Evolutionary conservation across 768 basidiomycete genomes (phyloP), one percentile per base, ranked within the genome.

Genomic region (Thelephora ganbajun): DNA sequence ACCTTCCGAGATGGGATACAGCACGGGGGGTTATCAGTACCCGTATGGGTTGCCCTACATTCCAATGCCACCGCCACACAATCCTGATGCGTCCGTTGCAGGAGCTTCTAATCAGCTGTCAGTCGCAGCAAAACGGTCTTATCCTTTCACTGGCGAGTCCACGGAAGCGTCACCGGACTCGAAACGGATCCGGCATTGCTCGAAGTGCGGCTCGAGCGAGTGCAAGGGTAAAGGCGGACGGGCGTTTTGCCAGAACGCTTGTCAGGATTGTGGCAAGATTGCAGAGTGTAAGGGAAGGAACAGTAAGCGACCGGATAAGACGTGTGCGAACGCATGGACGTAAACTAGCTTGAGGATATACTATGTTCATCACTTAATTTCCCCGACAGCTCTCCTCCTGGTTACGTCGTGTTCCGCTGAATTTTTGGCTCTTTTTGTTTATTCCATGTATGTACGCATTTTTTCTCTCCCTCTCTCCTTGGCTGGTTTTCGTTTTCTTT

Each of bases 181-280:
- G 54, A 83, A 83, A 58, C 72, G 86, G 2, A 76, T 76, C 39
- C 79, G 85, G 35, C 86, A 87, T 56, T 89, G 85, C 55, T 80
- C 79, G 60, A 89, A 89, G 65, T 88, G 85, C 48, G 85, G 85
- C 13, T 79, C 76, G 35, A 77, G 80, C 61, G 77, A 83, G 19
- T 89, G 85, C 61, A 88, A 87, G 59, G 85, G 85, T 44, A 88
- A 87, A 54, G 85, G 85, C 2, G 85, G 85, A 3, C 68, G 83
- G 35, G 66, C 67, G 39, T 86, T 84, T 58, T 89, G 85, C 58
- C 67, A 66, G 54, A 86, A 79, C 59, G 66, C 76, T 36, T 88
- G 85, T 53, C 81, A 84, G 65, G 85, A 89, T 61, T 89, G 86
- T 59, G 82, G 83, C n/a, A 80, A 81, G 66, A 54, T 80, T 53